phyloP scores from a whole-genome alignment of 129 eudicot species.

The Erigeron canadensis region DNA sequence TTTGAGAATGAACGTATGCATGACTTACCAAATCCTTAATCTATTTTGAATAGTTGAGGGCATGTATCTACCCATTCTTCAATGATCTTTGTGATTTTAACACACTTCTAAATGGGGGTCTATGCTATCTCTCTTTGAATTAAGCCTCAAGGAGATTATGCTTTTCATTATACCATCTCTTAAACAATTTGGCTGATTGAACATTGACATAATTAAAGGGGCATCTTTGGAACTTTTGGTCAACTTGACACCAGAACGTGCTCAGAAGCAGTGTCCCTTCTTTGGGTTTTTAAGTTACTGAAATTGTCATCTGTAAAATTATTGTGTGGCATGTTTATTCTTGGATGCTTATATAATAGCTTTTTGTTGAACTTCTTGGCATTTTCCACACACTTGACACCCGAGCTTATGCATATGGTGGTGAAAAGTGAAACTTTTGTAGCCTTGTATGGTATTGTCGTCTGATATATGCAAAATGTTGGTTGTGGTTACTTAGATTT shows the following conservation, averaged over 20 bases:
- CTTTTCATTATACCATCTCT: not conserved
- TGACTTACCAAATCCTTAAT: not conserved
- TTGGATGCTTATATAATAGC: conserved; percentile 10
- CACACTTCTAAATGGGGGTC: conserved; percentile 63
- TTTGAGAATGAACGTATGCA: not conserved
- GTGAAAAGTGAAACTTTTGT: conserved; percentile 20
- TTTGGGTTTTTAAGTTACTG: conserved; percentile 20
- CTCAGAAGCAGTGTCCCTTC: conserved; percentile 60
- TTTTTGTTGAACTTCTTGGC: not conserved
- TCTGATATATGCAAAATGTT: conserved; percentile 10
- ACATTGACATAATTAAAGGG: conserved; percentile 53
- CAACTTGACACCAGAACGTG: conserved; percentile 72
- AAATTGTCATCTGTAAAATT: conserved; percentile 11
- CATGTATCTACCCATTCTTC: conserved; percentile 57
- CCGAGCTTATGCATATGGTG: conserved; percentile 15
- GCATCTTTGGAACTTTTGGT: conserved; percentile 51
- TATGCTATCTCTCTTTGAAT: conserved; percentile 64
- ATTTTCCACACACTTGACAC: not conserved
- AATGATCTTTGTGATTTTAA: conserved; percentile 64
- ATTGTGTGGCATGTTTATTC: conserved; percentile 15
- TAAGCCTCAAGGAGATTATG: conserved; percentile 48
- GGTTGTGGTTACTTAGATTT: conserved; percentile 1
- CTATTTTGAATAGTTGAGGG: conserved; percentile 46
- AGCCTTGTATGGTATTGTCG: conserved; percentile 7
- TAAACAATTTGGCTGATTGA: not conserved